Evolutionary conservation across 148 eudicot species (phyloP), one percentile per base, ranked within the genome.

Genomic region (Euryodendron excelsum): DNA sequence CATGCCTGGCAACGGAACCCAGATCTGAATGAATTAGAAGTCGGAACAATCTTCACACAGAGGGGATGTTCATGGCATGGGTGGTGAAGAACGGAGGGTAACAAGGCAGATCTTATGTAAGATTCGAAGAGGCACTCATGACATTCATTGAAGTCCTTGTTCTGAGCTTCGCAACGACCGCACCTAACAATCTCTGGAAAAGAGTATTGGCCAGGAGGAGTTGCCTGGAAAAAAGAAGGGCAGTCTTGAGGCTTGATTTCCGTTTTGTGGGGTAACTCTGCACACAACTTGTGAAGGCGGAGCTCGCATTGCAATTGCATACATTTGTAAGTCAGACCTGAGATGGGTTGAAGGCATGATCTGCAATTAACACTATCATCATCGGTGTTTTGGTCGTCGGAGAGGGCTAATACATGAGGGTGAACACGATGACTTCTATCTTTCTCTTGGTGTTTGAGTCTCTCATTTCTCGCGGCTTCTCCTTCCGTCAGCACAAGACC

Each of bases 211-310:
- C 44, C n/a, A n/a, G n/a, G 72, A 37, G 72, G 72, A 18, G 30
- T 41, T 45, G 9, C 72, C n/a, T 21, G 72, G 50, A 68, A 25
- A 41, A 68, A 68, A 41, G 25, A 2, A 27, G 72, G 72, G 23
- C 37, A 36, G 14, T 68, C 72, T 39, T 68, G 48, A 3, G 72
- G 72, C 6, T 39, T n/a, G 28, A 68, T 37, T 68, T 68, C 48
- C 27, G 25, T 68, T 50, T n/a, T 68, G 50, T 68, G 50, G 28
- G 72, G 72, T 15, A 68, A 68, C 21, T 68, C 72, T 44, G 72
- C 72, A 20, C 72, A 68, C 21, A 17, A 39, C 37, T 68, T 68
- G 72, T 68, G 72, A 68, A 68, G 72, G 50, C 27, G 21, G 1
- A 68, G 72, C 0, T 17, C 23, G 28, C 72, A 68, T 41, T 21